A percentile compares a stretch with the other conserved stretches of the same genome.
phyloP scores from a whole-genome alignment of 306 rosid species.

The Casuarina equisetifolia region DNA sequence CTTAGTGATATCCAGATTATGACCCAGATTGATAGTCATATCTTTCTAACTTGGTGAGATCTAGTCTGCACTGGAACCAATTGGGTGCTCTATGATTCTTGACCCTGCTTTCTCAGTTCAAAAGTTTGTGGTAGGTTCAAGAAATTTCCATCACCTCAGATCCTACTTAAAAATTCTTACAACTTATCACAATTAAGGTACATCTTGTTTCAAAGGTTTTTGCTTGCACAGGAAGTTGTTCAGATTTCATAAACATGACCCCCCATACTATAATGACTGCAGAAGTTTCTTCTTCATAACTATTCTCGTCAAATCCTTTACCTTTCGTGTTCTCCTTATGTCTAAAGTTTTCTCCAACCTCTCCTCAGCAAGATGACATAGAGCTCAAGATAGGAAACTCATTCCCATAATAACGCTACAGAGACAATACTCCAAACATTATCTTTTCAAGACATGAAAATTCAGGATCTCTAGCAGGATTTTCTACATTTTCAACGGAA shows the following conservation, averaged over 20 bases:
- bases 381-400: not conserved
- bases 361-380: not conserved
- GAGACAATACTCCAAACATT: not conserved
- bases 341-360: not conserved
- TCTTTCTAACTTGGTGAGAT: not conserved
- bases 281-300: too few relatives aligned
- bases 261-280: not conserved
- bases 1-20: not conserved
- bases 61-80: not conserved
- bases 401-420: not conserved
- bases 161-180: too few relatives aligned
- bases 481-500: not conserved
- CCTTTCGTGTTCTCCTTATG: not conserved
- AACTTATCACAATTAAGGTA: too few relatives aligned
- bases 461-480: not conserved
- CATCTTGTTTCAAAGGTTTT: too few relatives aligned
- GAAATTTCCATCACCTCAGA: too few relatives aligned
- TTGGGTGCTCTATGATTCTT: not conserved
- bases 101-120: not conserved
- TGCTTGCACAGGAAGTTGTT: slow-evolving; percentile 1
- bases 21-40: not conserved
- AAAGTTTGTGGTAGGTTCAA: too few relatives aligned
- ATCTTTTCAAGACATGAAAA: not conserved
- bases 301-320: too few relatives aligned
- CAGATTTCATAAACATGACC: not conserved